Evolutionary conservation across 177 flowering plant species (phyloP).

Genomic region (Telopea speciosissima): DNA sequence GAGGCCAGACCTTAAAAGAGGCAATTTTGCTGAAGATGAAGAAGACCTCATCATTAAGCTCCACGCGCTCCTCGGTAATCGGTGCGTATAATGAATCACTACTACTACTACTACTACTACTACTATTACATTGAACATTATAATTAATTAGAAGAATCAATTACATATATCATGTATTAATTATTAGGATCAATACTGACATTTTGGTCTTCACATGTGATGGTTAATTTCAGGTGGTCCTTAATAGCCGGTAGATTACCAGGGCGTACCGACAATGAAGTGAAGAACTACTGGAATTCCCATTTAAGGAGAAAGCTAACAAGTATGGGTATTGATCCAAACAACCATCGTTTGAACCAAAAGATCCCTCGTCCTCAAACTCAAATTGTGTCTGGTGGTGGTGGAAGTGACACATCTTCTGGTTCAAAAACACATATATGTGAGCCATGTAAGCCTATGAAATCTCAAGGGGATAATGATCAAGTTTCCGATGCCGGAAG

Average conservation of each 20-base stretch:
- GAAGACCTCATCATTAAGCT: conserved; percentile 69
- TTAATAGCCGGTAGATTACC: conserved; percentile 54
- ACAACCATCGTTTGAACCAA: conserved; percentile 33
- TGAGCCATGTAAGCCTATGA: conserved; percentile 1
- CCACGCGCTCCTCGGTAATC: conserved; percentile 61
- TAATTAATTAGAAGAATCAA: not conserved
- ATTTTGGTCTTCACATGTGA: not conserved
- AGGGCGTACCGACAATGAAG: conserved; percentile 41
- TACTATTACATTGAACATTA: not conserved
- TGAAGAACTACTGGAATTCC: conserved; percentile 63
- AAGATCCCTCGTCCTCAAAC: conserved; percentile 1
- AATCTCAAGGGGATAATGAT: conserved; percentile 3
- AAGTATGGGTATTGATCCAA: conserved; percentile 44
- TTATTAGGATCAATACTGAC: too few species aligned
- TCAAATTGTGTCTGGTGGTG: not conserved
- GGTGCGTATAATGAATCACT: too few species aligned
- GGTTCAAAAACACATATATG: conserved; percentile 8
- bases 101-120: too few species aligned
- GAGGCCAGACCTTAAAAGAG: conserved; percentile 48
- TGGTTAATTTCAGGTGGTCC: conserved; percentile 57
- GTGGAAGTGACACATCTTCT: conserved; percentile 13
- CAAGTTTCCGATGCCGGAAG: conserved; percentile 24
- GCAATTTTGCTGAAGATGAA: conserved; percentile 53
- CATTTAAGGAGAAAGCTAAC: conserved; percentile 43
- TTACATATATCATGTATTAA: too few species aligned